phyloP scores from a whole-genome alignment of 1,284 basidiomycete genomes.

The Leccinum solheimii region DNA sequence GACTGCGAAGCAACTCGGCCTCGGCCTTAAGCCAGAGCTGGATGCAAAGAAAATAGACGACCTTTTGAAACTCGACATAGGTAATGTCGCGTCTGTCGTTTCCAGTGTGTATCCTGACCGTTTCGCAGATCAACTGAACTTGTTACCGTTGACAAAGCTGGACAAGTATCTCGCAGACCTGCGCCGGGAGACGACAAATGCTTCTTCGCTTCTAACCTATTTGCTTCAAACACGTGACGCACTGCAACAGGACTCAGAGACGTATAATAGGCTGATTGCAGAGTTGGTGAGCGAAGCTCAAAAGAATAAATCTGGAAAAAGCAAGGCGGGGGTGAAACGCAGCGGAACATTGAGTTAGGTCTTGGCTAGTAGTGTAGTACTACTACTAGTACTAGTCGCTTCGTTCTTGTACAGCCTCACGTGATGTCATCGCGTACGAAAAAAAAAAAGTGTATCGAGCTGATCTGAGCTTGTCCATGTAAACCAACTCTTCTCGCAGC shows the following conservation, averaged over 20 bases:
- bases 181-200: slow-evolving; percentile 66
- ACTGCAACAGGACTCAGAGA: slow-evolving; percentile 84
- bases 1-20: slow-evolving; percentile 54
- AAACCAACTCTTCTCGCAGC: background rate
- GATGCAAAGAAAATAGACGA: slow-evolving; percentile 64
- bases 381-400: too few species aligned
- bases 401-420: slow-evolving; percentile 10
- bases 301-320: slow-evolving; percentile 68
- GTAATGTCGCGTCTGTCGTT: slow-evolving; percentile 39
- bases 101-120: slow-evolving; percentile 3
- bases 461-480: slow-evolving; percentile 5
- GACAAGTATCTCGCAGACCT: slow-evolving; percentile 69
- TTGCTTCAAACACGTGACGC: slow-evolving; percentile 82
- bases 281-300: slow-evolving; percentile 83
- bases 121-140: slow-evolving; percentile 61
- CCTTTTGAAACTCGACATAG: slow-evolving; percentile 66
- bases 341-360: slow-evolving; percentile 44
- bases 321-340: slow-evolving; percentile 46
- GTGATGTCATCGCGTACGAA: slow-evolving; percentile 17
- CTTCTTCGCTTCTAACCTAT: slow-evolving; percentile 75
- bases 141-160: slow-evolving; percentile 67
- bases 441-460: slow-evolving; percentile 19
- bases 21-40: slow-evolving; percentile 71
- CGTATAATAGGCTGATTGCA: slow-evolving; percentile 78
- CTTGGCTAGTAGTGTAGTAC: background rate